Evolutionary conservation across 192 early-diverging fungal genomes (phyloP), one percentile per base, ranked within the genome.

Genomic region (Gamsiella multidivaricata): DNA sequence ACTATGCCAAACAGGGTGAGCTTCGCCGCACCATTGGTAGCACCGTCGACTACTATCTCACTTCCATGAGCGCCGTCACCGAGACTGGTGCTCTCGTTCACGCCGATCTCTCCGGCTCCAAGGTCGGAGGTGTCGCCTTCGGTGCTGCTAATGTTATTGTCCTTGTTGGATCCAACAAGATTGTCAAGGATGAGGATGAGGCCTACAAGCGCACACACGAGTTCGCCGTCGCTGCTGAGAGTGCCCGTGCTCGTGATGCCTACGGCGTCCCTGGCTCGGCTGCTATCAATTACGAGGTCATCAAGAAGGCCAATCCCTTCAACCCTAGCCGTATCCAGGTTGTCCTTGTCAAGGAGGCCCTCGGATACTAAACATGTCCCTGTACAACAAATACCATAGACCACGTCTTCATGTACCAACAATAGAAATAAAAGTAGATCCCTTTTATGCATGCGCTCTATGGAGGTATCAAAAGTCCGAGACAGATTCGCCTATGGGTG

Each of bases 131-230:
- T 42, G 72, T 69, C 10, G 47, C 67, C 41, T 66, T 80, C 22
- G 71, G 71, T 43, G 61, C 78, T 41, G 43, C 29, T 20, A 80
- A 73, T 54, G 59, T 71, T 17, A 68, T 82, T 8, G 61, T 82
- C 14, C 25, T 82, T 36, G 65, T 47, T 17, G 80, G 80, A 26
- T 50, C 80, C 61, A 82, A 82, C 65, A 82, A 82, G 61, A 82
- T 82, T 34, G 80, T 82, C 51, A 80, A 79, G 67, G 69, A 82
- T 47, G 59, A 69, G 53, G 61, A 36, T 2, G 80, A 59, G n/a
- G 80, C 78, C 5, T 33, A 26, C 51, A 71, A 34, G 26, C 73
- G 80, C 17, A 65, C 60, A 22, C 22, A 34, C 43, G 75, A 80
- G 75, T 80, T 62, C 55, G 64, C 76, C 7, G 39, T 54, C 11